phyloP scores from a whole-genome alignment of 176 grass and related monocot genomes.

The Pontederia crassipes region DNA sequence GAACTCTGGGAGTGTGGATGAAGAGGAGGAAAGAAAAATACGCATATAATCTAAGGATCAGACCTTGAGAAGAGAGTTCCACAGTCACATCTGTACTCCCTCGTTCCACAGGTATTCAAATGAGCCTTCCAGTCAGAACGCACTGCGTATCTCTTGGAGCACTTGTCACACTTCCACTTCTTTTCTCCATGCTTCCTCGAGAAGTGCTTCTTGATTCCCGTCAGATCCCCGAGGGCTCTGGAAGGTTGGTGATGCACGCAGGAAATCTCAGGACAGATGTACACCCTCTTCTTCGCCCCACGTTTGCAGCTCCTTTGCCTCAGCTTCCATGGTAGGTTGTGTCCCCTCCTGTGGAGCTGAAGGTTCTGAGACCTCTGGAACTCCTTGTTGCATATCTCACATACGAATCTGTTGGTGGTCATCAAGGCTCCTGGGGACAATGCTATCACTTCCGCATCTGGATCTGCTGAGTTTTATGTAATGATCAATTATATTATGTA shows the following conservation, averaged over 20 bases:
- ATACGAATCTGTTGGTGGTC: slow-evolving; percentile 82
- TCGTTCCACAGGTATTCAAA: slow-evolving; percentile 84
- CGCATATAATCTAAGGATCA: background rate
- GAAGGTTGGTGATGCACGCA: slow-evolving; percentile 82
- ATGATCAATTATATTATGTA: background rate
- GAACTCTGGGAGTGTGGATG: no score
- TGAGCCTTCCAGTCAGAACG: slow-evolving; percentile 99
- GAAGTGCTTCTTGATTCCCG: slow-evolving; percentile 97
- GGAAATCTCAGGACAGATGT: slow-evolving; percentile 79
- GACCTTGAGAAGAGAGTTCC: slow-evolving; percentile 93
- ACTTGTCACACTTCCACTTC: slow-evolving; percentile 86
- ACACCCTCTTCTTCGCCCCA: slow-evolving; percentile 56
- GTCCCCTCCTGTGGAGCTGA: slow-evolving; percentile 87
- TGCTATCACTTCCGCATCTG: slow-evolving; percentile 83
- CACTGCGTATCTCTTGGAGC: slow-evolving; percentile 85
- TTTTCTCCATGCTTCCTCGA: slow-evolving; percentile 94
- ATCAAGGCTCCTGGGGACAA: slow-evolving; percentile 84
- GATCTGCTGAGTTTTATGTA: slow-evolving; percentile 31
- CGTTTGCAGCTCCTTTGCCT: slow-evolving; percentile 38
- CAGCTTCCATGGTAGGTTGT: slow-evolving; percentile 99
- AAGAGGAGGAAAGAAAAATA: no score
- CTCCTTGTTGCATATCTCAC: slow-evolving; percentile 95
- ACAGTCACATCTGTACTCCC: slow-evolving; percentile 88
- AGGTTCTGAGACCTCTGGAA: slow-evolving; percentile 96
- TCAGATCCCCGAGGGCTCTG: slow-evolving; percentile 77